Conservation (phyloP, 331 rosid genomes). For the Acacia pycnantha region DNA sequence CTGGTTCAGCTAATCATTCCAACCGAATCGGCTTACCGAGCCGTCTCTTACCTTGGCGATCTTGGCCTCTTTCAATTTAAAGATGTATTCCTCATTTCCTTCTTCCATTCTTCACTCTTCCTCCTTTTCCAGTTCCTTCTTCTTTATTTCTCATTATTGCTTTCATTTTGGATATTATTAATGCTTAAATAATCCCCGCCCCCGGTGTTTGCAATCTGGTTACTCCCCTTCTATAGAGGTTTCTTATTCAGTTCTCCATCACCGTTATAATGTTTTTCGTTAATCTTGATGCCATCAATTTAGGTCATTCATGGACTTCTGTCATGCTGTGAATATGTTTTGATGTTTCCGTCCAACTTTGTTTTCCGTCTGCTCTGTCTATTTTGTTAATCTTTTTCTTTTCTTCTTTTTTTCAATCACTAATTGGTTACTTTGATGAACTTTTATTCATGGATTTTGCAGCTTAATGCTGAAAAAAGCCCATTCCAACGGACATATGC, state of each 20-base stretch:
- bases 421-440: background rate
- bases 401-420: background rate
- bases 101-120: background rate
- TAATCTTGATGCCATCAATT: background rate
- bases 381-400: background rate
- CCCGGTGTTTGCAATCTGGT: background rate
- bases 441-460: slow-evolving; percentile 15
- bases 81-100: slow-evolving; percentile 42
- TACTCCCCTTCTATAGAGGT: background rate
- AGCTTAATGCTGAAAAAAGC: slow-evolving; percentile 76
- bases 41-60: slow-evolving; percentile 72
- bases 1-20: slow-evolving; percentile 83
- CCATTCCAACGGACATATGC: slow-evolving; percentile 83
- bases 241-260: background rate
- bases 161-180: background rate
- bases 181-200: background rate
- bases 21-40: slow-evolving; percentile 60
- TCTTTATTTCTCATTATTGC: background rate
- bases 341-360: background rate
- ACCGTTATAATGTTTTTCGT: background rate
- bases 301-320: background rate
- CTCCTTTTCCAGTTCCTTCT: background rate
- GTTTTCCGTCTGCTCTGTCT: background rate
- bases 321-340: background rate
- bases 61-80: slow-evolving; percentile 83